Percentiles rank a stretch among this genome's conserved stretches.
Evolutionary conservation across 2,329 filamentous ascomycete species (phyloP).

Genomic region (Alternaria longipes): DNA sequence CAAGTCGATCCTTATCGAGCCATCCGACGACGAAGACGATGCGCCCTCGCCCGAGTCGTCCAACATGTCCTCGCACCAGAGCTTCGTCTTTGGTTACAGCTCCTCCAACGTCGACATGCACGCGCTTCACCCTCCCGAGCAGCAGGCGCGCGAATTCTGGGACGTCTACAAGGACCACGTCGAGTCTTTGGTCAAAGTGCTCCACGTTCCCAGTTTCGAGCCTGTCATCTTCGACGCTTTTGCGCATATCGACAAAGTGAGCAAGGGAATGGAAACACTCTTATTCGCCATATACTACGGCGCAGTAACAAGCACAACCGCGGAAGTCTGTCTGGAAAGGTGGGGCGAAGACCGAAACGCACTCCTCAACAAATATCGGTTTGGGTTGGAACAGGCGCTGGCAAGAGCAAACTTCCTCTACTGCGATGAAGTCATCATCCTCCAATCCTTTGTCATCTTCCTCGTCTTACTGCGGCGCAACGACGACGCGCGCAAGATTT

Average conservation of each 20-base stretch:
- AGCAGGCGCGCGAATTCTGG: slow-evolving; percentile 73
- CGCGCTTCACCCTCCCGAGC: slow-evolving; percentile 70
- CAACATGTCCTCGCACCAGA: slow-evolving; percentile 64
- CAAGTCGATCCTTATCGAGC: slow-evolving; percentile 69
- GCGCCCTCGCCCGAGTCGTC: slow-evolving; percentile 52
- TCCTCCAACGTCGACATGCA: slow-evolving; percentile 74
- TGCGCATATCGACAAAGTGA: slow-evolving; percentile 66
- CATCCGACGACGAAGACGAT: slow-evolving; percentile 68
- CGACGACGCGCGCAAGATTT: slow-evolving; percentile 61
- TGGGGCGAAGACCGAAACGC: slow-evolving; percentile 63
- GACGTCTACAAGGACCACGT: slow-evolving; percentile 76
- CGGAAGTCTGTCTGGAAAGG: slow-evolving; percentile 57
- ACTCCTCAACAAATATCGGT: slow-evolving; percentile 66
- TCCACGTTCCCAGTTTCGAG: slow-evolving; percentile 74
- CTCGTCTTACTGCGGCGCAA: slow-evolving; percentile 65
- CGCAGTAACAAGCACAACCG: slow-evolving; percentile 62
- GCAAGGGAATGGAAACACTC: slow-evolving; percentile 66
- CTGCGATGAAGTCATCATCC: slow-evolving; percentile 67
- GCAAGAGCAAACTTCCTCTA: slow-evolving; percentile 70
- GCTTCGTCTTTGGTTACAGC: slow-evolving; percentile 76
- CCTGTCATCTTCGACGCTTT: slow-evolving; percentile 69
- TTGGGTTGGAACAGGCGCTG: slow-evolving; percentile 70
- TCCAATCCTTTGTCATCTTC: slow-evolving; percentile 71
- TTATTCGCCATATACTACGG: slow-evolving; percentile 71
- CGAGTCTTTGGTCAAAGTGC: slow-evolving; percentile 74